phyloP scores from a whole-genome alignment of 441 rosid genomes.

The Viola pubescens region DNA sequence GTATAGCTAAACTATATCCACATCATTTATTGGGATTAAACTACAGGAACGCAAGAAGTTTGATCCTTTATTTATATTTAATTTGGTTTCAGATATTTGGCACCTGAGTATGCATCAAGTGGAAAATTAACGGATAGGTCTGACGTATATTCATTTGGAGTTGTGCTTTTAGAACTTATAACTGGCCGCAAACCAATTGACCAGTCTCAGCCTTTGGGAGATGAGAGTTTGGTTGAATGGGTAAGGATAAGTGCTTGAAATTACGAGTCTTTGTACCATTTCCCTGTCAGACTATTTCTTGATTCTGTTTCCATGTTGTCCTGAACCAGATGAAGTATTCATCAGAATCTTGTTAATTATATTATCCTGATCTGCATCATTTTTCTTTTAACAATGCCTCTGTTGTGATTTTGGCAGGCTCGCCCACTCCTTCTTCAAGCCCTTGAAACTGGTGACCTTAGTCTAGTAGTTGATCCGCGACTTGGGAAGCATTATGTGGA shows the following conservation, averaged over 20 bases:
- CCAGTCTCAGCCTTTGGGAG: slow-evolving; percentile 63
- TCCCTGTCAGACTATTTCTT: background rate
- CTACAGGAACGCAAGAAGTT: slow-evolving; percentile 2
- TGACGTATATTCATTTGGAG: slow-evolving; percentile 86
- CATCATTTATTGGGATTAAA: background rate
- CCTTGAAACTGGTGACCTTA: slow-evolving; percentile 51
- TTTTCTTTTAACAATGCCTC: background rate
- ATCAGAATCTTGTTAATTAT: background rate
- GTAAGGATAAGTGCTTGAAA: slow-evolving; percentile 25
- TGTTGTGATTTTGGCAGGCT: slow-evolving; percentile 41
- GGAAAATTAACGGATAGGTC: slow-evolving; percentile 84
- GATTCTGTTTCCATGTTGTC: background rate
- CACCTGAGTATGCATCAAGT: slow-evolving; percentile 87
- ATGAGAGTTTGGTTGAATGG: slow-evolving; percentile 91
- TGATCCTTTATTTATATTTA: background rate
- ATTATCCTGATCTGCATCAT: background rate
- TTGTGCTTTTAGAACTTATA: slow-evolving; percentile 74
- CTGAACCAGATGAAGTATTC: background rate
- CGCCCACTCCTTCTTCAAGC: slow-evolving; percentile 62
- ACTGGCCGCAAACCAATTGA: slow-evolving; percentile 82
- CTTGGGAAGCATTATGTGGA: slow-evolving; percentile 62
- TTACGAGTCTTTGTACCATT: background rate
- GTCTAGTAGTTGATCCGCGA: slow-evolving; percentile 55
- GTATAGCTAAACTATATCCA: slow-evolving; percentile 4
- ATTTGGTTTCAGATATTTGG: slow-evolving; percentile 57